Percentiles rank a stretch among this genome's conserved stretches.
These are phyloP conservation scores for Cladobotryum mycophilum DNA, from an alignment of 2,329 filamentous ascomycete species.

Conservation along the genomic window DNA sequence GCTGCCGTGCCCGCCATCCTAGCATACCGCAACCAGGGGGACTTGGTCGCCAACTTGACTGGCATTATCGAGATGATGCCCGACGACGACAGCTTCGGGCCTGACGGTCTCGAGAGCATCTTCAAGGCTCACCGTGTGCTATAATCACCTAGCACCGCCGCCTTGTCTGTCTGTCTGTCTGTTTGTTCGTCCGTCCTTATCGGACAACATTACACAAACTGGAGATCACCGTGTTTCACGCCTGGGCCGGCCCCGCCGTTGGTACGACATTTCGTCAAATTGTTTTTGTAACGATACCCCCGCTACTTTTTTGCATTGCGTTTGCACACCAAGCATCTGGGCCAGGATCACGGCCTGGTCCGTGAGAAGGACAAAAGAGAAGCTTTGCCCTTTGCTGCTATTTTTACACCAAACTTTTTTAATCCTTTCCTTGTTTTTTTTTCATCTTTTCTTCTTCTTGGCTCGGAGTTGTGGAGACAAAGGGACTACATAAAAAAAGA, in stretches of 20 bases:
- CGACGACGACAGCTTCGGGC: slow-evolving; percentile 54
- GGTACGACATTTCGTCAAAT: slow-evolving; percentile 3
- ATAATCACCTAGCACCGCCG: slow-evolving; percentile 22
- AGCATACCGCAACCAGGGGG: slow-evolving; percentile 79
- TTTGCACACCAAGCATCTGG: slow-evolving; percentile 1
- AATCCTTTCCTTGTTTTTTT: not conserved
- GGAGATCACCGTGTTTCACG: not conserved
- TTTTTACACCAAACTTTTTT: too few relatives aligned
- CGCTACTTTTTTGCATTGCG: not conserved
- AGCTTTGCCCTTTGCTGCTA: too few relatives aligned
- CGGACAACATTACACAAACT: not conserved
- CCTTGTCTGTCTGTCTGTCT: not conserved
- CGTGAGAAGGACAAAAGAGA: not conserved
- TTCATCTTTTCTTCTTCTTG: not conserved
- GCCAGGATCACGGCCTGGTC: slow-evolving; percentile 2
- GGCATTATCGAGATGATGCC: slow-evolving; percentile 84
- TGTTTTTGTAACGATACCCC: slow-evolving; percentile 22
- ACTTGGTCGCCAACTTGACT: slow-evolving; percentile 84
- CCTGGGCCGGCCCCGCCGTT: not conserved
- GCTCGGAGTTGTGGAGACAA: slow-evolving; percentile 5
- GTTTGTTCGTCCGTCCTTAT: not conserved
- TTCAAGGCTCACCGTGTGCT: slow-evolving; percentile 49
- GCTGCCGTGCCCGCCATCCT: slow-evolving; percentile 82
- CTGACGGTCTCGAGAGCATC: slow-evolving; percentile 45
- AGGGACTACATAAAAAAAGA: slow-evolving; percentile 1